phyloP scores from a whole-genome alignment of 306 rosid genomes.

The Vigna angularis region DNA sequence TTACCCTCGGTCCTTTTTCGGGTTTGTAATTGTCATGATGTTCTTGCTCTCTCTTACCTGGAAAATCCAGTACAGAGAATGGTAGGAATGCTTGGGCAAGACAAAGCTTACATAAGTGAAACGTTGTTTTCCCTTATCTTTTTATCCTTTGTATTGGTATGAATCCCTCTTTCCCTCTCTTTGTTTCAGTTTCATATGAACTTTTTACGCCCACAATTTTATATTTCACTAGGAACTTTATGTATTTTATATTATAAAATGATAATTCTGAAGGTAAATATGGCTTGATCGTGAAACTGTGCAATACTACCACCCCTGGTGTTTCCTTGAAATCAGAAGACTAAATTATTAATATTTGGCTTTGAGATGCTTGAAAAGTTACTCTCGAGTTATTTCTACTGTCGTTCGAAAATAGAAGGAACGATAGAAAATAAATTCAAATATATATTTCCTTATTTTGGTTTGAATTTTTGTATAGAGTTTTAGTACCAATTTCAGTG shows the following conservation, averaged over 20 bases:
- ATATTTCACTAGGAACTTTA: neutral
- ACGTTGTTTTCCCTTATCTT: slow-evolving; percentile 68
- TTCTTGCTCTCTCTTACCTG: neutral
- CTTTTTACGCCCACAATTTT: neutral
- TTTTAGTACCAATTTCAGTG: no score
- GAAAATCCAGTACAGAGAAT: slow-evolving; percentile 13
- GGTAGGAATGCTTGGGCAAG: slow-evolving; percentile 61
- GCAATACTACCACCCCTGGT: slow-evolving; percentile 12
- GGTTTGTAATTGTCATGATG: slow-evolving; percentile 55
- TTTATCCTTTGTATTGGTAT: slow-evolving; percentile 73
- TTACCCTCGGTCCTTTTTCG: slow-evolving; percentile 59
- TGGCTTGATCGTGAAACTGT: slow-evolving; percentile 21
- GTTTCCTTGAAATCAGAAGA: slow-evolving; percentile 30
- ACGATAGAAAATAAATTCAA: no score
- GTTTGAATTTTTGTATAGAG: no score
- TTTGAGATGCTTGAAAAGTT: no score
- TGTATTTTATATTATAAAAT: neutral
- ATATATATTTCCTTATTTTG: no score
- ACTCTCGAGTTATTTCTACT: no score
- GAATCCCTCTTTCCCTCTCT: slow-evolving; percentile 32
- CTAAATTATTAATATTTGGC: neutral
- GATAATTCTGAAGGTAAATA: slow-evolving; percentile 25
- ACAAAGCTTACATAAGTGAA: slow-evolving; percentile 78
- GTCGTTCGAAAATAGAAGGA: no score
- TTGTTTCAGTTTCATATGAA: slow-evolving; percentile 15